These are phyloP conservation scores for Isatis tinctoria DNA, from an alignment of 345 rosid species.

Conservation along the genomic window DNA sequence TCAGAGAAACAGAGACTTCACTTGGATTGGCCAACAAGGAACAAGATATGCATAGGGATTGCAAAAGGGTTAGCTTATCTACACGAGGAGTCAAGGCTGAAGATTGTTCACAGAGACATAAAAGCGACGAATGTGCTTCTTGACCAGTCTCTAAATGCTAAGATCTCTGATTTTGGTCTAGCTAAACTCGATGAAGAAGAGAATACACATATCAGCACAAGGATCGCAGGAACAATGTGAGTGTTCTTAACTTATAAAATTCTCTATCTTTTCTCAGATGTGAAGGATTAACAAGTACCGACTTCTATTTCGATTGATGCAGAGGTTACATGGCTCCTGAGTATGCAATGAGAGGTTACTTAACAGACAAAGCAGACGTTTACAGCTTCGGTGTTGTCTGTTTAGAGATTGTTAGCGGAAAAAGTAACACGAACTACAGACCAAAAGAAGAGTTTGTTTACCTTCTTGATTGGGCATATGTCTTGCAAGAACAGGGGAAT, in stretches of 20 bases:
- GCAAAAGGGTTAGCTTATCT: constrained; percentile 66
- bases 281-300: neutral
- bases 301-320: neutral
- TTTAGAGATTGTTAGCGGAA: constrained; percentile 85
- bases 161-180: no score
- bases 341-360: constrained; percentile 96
- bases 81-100: constrained; percentile 65
- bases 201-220: constrained; percentile 65
- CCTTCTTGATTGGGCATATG: constrained; percentile 96
- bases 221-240: constrained; percentile 67
- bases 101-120: constrained; percentile 73
- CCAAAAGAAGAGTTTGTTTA: constrained; percentile 93
- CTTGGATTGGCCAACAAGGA: constrained; percentile 62
- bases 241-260: neutral
- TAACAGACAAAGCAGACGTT: constrained; percentile 92
- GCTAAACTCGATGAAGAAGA: constrained; percentile 65
- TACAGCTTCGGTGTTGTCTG: constrained; percentile 86
- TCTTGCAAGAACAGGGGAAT: constrained; percentile 89
- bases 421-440: constrained; percentile 92
- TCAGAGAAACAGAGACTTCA: constrained; percentile 38
- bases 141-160: constrained; percentile 45
- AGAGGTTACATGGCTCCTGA: constrained; percentile 99
- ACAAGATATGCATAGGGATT: constrained; percentile 58
- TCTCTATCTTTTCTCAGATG: neutral
- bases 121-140: constrained; percentile 70